Evolutionary conservation across 2,329 filamentous ascomycete species (phyloP), one percentile per base, ranked within the genome.

Genomic region (Trichoderma sp.): DNA sequence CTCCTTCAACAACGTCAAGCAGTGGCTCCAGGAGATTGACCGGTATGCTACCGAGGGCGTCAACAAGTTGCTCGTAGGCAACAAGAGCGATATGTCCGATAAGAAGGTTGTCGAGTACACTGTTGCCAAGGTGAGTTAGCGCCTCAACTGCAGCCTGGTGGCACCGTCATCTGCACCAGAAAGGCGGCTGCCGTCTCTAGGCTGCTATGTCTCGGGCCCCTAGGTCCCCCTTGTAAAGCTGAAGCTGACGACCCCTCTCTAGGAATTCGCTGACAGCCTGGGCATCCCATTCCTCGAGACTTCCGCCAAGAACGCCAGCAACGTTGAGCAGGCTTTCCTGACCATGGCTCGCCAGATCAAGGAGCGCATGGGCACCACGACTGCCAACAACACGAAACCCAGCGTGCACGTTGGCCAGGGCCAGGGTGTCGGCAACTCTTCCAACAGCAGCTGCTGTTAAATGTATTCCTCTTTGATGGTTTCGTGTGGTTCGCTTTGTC

Each of bases 71-170:
- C 92, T 99, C 77, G 96, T 99, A 78, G 97, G 97, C 84, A 99
- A 99, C 93, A 99, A 99, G 93, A 98, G 95, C 88, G 97, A 99
- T 94, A 98, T 99, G 95, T 92, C 96, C 76, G 97, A 99, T 88
- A 99, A 99, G 94, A 99, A 98, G 90, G 97, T 98, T 56, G 97
- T 99, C 78, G 97, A 99, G 87, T 99, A 99, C 91, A 97, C 95
- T 79, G 97, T 98, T 80, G 97, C 97, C 81, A 99, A 99, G 94
- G 97, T 98, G 89, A 77, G 90, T 78, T 56, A 67, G 53, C 60
- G 75, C 14, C 16, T 11, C 7, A 59, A 35, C 38, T 31, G 75
- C 68, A 60, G 38, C 69, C 62, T 74, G 75, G 35, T 50, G 69
- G 45, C 6, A 45, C 35, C n/a, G 67, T 68, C 53, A 67, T 8